Evolutionary conservation across 176 grass and related monocot genomes (phyloP), one percentile per base, ranked within the genome.

Genomic region (Cenchrus purpureus): DNA sequence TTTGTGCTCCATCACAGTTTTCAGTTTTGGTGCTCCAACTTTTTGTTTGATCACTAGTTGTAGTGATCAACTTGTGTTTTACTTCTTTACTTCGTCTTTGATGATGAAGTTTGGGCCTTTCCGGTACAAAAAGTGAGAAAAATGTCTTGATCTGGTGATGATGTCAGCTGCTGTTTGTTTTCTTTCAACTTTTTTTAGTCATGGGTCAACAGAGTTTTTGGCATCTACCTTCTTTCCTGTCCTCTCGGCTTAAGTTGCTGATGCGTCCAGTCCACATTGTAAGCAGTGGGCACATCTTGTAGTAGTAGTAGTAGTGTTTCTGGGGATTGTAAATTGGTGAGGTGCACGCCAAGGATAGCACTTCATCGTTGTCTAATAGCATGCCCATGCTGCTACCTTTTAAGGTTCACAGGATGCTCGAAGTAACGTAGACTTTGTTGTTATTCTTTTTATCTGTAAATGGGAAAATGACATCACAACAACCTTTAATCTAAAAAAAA

Each of bases 181-280:
- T 57, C 4, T 57, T 69, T 45, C 12, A 12, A 82, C 64, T 60
- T 73, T 73, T 89, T 81, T 48, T 62, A 50, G 34, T 75, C 60
- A 61, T 73, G 76, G 79, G 34, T 50, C 87, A 67, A 20, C 67
- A 59, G 59, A 58, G 14, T 75, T 84, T 60, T 59, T 62, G 22
- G 54, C 20, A 70, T 74, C 20, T 69, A 68, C 60, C 54, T 25
- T 79, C 4, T 87, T 40, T 17, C 71, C 17, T 51, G 15, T 0
- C 79, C 73, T 67, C 65, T 86, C 65, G 61, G 15, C 65, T 73
- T 71, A 78, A 86, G 72, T 40, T 83, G 74, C 72, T 83, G 29
- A n/a, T 45, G 52, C 37, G 49, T 13, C 34, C 15, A n/a, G 42
- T 55, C 11, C 34, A 74, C 77, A 56, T n/a, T 32, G 62, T 52